Evolutionary conservation across 2,329 filamentous ascomycete genomes (phyloP).

Genomic region (Penicillium sp.): DNA sequence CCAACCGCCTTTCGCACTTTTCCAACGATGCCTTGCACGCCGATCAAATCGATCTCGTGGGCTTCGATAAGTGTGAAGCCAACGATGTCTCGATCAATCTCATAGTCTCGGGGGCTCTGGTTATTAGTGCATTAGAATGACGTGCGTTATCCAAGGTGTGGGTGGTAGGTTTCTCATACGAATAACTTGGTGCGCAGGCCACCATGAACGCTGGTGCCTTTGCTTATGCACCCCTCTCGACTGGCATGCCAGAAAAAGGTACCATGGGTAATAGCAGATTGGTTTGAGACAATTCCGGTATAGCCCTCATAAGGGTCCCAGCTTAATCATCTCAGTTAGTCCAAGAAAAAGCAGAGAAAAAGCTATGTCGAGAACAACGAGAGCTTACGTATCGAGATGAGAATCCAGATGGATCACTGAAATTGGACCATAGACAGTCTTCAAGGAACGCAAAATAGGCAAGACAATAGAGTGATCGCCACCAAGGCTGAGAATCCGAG

Average conservation of each 20-base stretch:
- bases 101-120: no score
- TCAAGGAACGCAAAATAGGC: constrained; percentile 43
- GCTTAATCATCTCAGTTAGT: constrained; percentile 46
- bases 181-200: constrained; percentile 55
- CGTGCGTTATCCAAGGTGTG: no score
- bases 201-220: constrained; percentile 51
- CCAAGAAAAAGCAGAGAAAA: constrained; percentile 17
- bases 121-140: no score
- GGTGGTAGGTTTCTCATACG: constrained; percentile 57
- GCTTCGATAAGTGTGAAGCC: constrained; percentile 58
- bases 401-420: constrained; percentile 52
- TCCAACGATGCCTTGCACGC: constrained; percentile 42
- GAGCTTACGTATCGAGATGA: constrained; percentile 51
- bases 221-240: neutral
- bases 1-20: constrained; percentile 47
- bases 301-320: constrained; percentile 60
- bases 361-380: constrained; percentile 17
- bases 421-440: constrained; percentile 47
- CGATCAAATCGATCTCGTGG: constrained; percentile 47
- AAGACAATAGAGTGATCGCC: constrained; percentile 51
- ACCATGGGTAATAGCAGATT: constrained; percentile 50
- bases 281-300: constrained; percentile 19
- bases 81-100: neutral
- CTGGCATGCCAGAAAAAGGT: constrained; percentile 54
- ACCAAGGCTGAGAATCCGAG: constrained; percentile 47